phyloP scores from a whole-genome alignment of 306 rosid genomes.

The Gleditsia sinensis region DNA sequence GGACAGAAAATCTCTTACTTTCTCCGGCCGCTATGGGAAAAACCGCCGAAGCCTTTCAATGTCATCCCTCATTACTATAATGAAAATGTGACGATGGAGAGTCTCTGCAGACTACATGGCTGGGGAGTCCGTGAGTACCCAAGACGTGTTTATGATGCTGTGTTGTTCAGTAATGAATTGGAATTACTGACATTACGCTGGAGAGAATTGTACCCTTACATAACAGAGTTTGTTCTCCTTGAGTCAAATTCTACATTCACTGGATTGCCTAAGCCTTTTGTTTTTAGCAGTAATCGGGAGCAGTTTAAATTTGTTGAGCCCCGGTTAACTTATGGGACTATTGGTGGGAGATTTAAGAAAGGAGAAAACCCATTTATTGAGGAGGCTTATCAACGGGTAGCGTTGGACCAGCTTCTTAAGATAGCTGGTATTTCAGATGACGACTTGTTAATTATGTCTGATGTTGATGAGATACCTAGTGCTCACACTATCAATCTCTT shows the following conservation, averaged over 20 bases:
- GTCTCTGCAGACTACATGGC: constrained; percentile 89
- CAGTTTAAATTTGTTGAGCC: constrained; percentile 80
- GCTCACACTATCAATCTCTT: constrained; percentile 91
- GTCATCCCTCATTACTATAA: constrained; percentile 89
- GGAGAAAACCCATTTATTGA: constrained; percentile 98
- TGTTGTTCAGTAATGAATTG: constrained; percentile 89
- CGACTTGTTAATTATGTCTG: constrained; percentile 97
- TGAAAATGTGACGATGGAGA: constrained; percentile 88
- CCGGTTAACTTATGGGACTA: constrained; percentile 74
- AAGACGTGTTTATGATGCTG: constrained; percentile 95
- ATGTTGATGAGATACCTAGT: constrained; percentile 98
- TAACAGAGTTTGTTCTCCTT: constrained; percentile 84
- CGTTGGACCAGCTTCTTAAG: constrained; percentile 84
- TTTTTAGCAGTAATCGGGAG: constrained; percentile 56
- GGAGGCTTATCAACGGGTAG: constrained; percentile 96
- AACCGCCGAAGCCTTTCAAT: constrained; percentile 84
- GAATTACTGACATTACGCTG: constrained; percentile 87
- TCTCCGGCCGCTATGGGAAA: constrained; percentile 94
- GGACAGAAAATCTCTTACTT: constrained; percentile 99
- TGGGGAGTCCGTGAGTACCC: constrained; percentile 94
- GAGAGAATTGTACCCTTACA: constrained; percentile 90
- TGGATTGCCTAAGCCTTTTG: constrained; percentile 74
- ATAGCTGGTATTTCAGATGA: constrained; percentile 90
- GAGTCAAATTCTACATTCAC: constrained; percentile 97
- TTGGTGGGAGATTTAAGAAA: constrained; percentile 82